Percentiles rank a stretch among this genome's conserved stretches.
These are phyloP conservation scores for Carex littledalei DNA, from an alignment of 176 grass and related monocot species.

Conservation along the genomic window DNA sequence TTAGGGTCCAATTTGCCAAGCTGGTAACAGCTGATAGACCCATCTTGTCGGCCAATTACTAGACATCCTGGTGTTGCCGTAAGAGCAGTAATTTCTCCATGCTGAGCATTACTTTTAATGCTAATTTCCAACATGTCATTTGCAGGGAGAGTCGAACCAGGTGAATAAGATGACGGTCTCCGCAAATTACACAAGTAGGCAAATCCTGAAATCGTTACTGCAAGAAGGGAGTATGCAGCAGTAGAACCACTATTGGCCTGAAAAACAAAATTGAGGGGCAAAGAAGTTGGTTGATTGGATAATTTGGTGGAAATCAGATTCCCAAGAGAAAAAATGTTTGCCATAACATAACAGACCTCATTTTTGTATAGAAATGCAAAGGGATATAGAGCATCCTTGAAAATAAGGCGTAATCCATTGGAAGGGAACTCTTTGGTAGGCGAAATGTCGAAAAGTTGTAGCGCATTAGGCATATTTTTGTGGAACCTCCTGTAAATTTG, in stretches of 20 bases:
- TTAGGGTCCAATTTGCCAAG: conserved; percentile 67
- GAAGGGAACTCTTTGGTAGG: conserved; percentile 56
- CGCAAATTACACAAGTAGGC: conserved; percentile 59
- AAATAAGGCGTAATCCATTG: conserved; percentile 66
- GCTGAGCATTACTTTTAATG: conserved; percentile 45
- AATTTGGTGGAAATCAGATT: conserved; percentile 9
- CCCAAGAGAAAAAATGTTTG: conserved; percentile 13
- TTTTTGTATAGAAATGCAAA: conserved; percentile 61
- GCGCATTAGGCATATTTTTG: conserved; percentile 57
- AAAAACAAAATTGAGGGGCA: conserved; percentile 21
- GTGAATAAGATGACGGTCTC: conserved; percentile 57
- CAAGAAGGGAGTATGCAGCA: conserved; percentile 57
- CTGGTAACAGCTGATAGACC: conserved; percentile 66
- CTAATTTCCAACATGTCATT: conserved; percentile 63
- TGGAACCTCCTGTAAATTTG: conserved; percentile 68
- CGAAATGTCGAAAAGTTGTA: conserved; percentile 64
- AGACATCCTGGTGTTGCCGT: conserved; percentile 52
- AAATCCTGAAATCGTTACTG: conserved; percentile 68
- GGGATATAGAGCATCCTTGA: conserved; percentile 67
- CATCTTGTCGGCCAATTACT: conserved; percentile 73
- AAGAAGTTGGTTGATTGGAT: conserved; percentile 1
- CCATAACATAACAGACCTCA: conserved; percentile 48
- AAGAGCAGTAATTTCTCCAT: conserved; percentile 70
- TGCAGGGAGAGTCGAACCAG: conserved; percentile 59
- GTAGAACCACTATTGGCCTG: conserved; percentile 41